Base-by-base conservation (phyloP, 768 basidiomycete species). In the Symmetrospora coprosmae region DNA sequence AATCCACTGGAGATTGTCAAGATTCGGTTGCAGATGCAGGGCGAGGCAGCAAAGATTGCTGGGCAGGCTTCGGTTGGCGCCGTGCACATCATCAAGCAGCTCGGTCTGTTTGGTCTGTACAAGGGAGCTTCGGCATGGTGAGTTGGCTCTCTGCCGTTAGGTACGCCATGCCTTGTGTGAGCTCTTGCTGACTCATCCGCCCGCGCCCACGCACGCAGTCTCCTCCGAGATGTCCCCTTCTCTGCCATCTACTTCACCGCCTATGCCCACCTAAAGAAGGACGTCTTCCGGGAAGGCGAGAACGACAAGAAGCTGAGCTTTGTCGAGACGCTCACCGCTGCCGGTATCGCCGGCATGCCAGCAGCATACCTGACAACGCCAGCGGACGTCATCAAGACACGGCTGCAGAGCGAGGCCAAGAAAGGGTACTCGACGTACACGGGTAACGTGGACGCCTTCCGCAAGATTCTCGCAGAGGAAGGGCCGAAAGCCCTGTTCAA, bases 201-300 rank as follows among this genome's bases (percentile, higher is more conserved):
- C 11, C 30, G 17, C 19, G 14, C 17, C 8, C 13, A 11, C 16
- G 45, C 45, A 19, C 19, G 27, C 28, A 61, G 60, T 74, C 74
- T 96, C 67, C 79, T 90, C 33, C 86, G 90, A 48, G 92, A 96
- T 71, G 89, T 97, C 52, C 94, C 94, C 1, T 99, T 97, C 75
- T 96, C 91, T 31, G 90, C 67, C 8, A 76, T 76, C 59, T 76
- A 76, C 63, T 76, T 76, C 66, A 73, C 74, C 14, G 79, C 87
- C 0, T 59, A 65, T 52, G 66, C 64, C 11, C 63, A 66, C 35
- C 73, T 88, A 69, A 87, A 94, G 79, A 85, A 82, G 72, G 92
- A 99, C 72, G 66, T 97, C 25, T 99, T 97, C 78, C 79, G 85
- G 51, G 94, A 99, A 71, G 94, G 94, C 5, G 84, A 87, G 73